Evolutionary conservation across 257 asterid genomes (phyloP).

Genomic region (Gentiana dahurica): DNA sequence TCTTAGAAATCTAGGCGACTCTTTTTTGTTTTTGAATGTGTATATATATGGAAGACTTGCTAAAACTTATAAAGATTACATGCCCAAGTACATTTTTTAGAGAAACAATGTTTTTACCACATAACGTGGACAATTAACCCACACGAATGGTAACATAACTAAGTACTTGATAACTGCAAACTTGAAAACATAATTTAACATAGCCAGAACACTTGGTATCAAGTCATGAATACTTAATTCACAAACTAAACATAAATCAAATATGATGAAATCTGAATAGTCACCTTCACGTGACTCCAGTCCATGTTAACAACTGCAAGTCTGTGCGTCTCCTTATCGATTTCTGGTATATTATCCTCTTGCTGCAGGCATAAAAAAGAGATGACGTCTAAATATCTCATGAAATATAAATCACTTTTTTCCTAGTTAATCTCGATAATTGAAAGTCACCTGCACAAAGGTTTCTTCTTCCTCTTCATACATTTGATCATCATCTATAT

Average conservation of each 20-base stretch:
- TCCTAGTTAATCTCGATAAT: neutral
- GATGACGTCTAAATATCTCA: neutral
- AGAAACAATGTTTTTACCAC: too few relatives aligned
- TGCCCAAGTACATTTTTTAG: too few relatives aligned
- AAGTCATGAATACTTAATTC: neutral
- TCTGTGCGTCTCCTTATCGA: slow-evolving; percentile 73
- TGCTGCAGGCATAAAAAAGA: slow-evolving; percentile 18
- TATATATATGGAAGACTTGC: too few relatives aligned
- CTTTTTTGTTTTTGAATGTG: too few relatives aligned
- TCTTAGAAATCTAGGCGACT: too few relatives aligned
- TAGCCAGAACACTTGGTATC: too few relatives aligned
- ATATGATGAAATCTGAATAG: slow-evolving; percentile 11
- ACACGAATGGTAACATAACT: too few relatives aligned
- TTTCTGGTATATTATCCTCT: slow-evolving; percentile 69
- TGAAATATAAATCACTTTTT: neutral
- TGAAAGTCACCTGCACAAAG: slow-evolving; percentile 17
- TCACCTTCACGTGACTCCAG: slow-evolving; percentile 92
- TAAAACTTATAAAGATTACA: too few relatives aligned
- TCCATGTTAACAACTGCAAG: slow-evolving; percentile 82
- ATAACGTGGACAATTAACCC: too few relatives aligned
- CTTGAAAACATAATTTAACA: too few relatives aligned
- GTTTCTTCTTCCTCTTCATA: slow-evolving; percentile 13
- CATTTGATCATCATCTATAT: slow-evolving; percentile 17
- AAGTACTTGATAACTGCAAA: too few relatives aligned
- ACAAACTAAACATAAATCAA: neutral